Conservation (phyloP, 768 basidiomycete genomes). For the Daedaleopsis sinensis region DNA sequence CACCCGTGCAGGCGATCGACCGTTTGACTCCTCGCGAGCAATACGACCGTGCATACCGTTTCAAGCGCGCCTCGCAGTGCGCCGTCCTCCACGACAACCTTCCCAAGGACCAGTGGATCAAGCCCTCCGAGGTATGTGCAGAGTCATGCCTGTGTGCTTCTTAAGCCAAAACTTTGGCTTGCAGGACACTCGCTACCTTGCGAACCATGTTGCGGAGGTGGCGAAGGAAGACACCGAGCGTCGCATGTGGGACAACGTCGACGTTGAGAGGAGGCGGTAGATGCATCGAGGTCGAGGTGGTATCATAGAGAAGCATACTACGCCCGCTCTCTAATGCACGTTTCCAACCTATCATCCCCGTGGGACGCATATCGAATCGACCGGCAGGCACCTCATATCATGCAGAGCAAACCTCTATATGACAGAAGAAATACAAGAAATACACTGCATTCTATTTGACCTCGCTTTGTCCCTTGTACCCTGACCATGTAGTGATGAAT, state of each 20-base stretch:
- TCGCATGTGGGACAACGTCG: conserved; percentile 76
- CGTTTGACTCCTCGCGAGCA: conserved; percentile 79
- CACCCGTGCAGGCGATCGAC: conserved; percentile 63
- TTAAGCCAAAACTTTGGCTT: neutral
- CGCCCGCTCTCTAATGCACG: conserved; percentile 12
- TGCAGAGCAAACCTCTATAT: conserved; percentile 10
- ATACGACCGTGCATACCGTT: conserved; percentile 90
- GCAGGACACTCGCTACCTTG: conserved; percentile 91
- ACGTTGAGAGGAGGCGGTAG: conserved; percentile 59
- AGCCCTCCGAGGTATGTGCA: conserved; percentile 66
- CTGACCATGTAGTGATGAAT: neutral
- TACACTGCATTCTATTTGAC: conserved; percentile 17
- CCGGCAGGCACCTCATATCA: neutral
- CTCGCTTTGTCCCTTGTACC: neutral
- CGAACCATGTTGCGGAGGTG: conserved; percentile 74
- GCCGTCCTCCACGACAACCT: conserved; percentile 80
- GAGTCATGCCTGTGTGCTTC: neutral
- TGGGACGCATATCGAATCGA: neutral
- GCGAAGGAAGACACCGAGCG: conserved; percentile 79
- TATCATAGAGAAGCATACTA: conserved; percentile 4
- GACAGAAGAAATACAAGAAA: conserved; percentile 14
- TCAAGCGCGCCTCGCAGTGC: conserved; percentile 82
- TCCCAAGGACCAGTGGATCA: conserved; percentile 81
- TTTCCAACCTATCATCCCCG: too few relatives aligned
- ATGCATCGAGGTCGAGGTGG: conserved; percentile 2